Base-by-base conservation (phyloP, 2,329 filamentous ascomycete species). In the Monosporascus cannonballus region DNA sequence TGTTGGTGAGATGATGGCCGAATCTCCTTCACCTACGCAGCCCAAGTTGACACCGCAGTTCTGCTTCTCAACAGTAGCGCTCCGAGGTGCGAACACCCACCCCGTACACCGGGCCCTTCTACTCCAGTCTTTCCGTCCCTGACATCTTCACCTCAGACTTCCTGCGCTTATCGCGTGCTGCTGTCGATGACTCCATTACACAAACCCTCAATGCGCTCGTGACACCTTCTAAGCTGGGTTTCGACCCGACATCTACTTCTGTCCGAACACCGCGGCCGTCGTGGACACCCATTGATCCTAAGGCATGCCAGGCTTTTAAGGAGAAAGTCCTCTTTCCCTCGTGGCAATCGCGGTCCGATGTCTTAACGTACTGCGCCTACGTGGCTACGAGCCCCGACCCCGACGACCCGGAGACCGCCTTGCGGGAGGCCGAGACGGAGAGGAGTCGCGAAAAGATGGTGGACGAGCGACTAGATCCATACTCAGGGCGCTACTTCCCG, bases 191-290 rank as follows among this genome's bases (percentile, higher is more conserved):
- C 71, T 90, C 89, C 45, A 97, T 99, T 65, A 84, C 85, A 1
- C 92, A 96, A 66, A 93, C 95, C 64, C 83, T 99, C 56, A 97
- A 97, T 74, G 90, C 90, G 1, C 80, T 97, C 38, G 74, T 90
- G 45, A 92, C 87, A 1, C 93, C 93, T 0, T 79, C 89, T 14
- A 75, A 77, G 45, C 71, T 72, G 39, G 83, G 84, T 17, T 97
- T 96, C 71, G 87, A 96, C 66, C 89, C 93, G 1, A 73, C 79
- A 0, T 92, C 89, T 1, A 96, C 90, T 1, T 81, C 85, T 1
- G 74, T 79, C 15, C 81, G 86, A 49, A 75, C 76, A 24, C 74
- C 81, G 2, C 73, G 77, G 41, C 71, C 81, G 0, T 62, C 73
- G 6, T 71, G 73, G 3, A 74, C 73, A 37, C 74, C 77, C 39